A percentile compares a stretch with the other conserved stretches of the same genome.
Conservation (phyloP, 1,284 basidiomycete species). For the Apiotrichum porosum region DNA sequence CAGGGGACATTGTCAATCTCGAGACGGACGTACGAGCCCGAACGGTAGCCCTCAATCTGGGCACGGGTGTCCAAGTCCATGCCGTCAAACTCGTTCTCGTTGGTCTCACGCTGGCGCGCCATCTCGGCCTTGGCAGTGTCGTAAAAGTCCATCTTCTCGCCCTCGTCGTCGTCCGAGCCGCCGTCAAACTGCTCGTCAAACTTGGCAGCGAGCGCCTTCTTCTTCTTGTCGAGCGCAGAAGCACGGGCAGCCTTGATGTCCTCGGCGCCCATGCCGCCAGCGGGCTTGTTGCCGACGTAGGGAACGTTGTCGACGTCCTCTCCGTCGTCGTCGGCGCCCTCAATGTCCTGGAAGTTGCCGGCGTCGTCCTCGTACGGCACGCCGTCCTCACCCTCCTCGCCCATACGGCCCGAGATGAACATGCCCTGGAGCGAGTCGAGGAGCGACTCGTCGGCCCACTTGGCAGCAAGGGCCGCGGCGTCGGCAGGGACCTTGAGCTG, state of each 20-base stretch:
- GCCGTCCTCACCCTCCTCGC: constrained; percentile 44
- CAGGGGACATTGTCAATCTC: constrained; percentile 79
- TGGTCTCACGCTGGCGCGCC: constrained; percentile 74
- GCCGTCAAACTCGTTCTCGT: constrained; percentile 78
- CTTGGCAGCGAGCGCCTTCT: constrained; percentile 85
- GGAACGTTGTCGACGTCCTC: constrained; percentile 49
- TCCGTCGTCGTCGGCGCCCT: constrained; percentile 51
- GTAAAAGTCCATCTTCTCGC: constrained; percentile 73
- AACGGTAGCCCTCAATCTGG: constrained; percentile 82
- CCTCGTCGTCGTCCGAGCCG: constrained; percentile 61
- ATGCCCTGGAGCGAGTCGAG: constrained; percentile 79
- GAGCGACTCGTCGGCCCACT: constrained; percentile 79
- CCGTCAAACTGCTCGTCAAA: constrained; percentile 98
- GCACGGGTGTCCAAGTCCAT: constrained; percentile 73
- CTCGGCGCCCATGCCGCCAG: constrained; percentile 14
- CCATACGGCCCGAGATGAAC: constrained; percentile 77
- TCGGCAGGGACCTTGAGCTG: constrained; percentile 61
- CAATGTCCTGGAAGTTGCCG: constrained; percentile 54
- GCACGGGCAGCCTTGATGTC: constrained; percentile 52
- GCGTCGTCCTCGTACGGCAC: constrained; percentile 51
- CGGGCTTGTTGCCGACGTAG: constrained; percentile 42
- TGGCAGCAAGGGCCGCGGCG: constrained; percentile 54
- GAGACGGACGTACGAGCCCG: constrained; percentile 91
- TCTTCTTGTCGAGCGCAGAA: constrained; percentile 71
- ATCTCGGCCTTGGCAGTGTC: constrained; percentile 89